Conservation (phyloP, 1,284 basidiomycete genomes). For the Puccinia coronata region DNA sequence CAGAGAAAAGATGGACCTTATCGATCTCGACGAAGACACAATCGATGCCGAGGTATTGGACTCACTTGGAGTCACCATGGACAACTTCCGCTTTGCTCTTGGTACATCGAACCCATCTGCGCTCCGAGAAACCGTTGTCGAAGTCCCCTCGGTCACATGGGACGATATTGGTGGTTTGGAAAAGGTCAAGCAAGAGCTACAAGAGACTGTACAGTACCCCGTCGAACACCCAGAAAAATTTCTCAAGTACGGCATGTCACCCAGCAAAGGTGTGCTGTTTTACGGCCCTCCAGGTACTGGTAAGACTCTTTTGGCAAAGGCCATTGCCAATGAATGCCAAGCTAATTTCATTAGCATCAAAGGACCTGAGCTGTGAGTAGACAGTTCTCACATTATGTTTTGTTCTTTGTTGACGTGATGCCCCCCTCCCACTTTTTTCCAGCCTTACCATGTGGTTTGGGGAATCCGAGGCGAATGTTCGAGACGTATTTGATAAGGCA, state of each 20-base stretch:
- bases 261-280: conserved; percentile 85
- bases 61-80: conserved; percentile 70
- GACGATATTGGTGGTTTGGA: conserved; percentile 86
- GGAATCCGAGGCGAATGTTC: conserved; percentile 89
- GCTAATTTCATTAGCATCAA: conserved; percentile 97
- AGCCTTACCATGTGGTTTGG: conserved; percentile 96
- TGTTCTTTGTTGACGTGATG: background rate
- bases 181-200: conserved; percentile 74
- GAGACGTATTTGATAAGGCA: conserved; percentile 94
- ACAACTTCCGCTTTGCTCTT: conserved; percentile 96
- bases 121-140: conserved; percentile 87
- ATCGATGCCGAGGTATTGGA: conserved; percentile 66
- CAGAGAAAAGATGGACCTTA: conserved; percentile 64
- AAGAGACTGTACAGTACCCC: conserved; percentile 93
- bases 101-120: conserved; percentile 90
- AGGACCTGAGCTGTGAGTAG: conserved; percentile 87
- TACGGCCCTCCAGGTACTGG: conserved; percentile 98
- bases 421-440: conserved; percentile 54
- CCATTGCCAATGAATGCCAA: conserved; percentile 90
- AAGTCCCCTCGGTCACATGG: conserved; percentile 80
- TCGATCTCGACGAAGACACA: conserved; percentile 17
- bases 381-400: conserved; percentile 72
- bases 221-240: conserved; percentile 82
- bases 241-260: conserved; percentile 77
- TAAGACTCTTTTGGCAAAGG: conserved; percentile 91